A percentile compares a stretch with the other conserved stretches of the same genome.
These are phyloP conservation scores for Erodium trifolium DNA, from an alignment of 441 rosid species.

Conservation along the genomic window DNA sequence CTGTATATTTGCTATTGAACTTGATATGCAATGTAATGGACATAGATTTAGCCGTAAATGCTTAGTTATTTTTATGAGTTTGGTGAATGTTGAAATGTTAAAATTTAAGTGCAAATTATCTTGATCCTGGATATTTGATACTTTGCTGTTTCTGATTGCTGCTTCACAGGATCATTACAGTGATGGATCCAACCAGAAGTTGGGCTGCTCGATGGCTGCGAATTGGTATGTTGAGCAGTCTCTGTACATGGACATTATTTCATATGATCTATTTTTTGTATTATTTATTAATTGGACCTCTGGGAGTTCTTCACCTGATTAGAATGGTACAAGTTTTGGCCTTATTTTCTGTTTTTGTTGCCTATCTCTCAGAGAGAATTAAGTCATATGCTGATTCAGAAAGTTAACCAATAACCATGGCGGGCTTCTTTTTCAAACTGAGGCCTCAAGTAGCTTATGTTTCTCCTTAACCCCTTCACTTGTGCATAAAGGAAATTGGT, in stretches of 20 bases:
- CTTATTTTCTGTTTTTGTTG: not conserved
- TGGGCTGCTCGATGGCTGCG: constrained; percentile 95
- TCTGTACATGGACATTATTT: not conserved
- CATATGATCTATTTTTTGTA: not conserved
- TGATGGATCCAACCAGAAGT: constrained; percentile 85
- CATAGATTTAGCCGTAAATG: not conserved
- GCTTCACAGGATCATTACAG: constrained; percentile 55
- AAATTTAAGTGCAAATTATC: not conserved
- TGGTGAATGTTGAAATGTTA: not conserved
- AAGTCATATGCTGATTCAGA: not conserved
- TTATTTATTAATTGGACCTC: not conserved
- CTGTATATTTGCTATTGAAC: not conserved
- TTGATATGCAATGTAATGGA: not conserved
- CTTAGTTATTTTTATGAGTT: not conserved
- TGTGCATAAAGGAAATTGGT: not conserved
- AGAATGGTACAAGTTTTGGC: not conserved
- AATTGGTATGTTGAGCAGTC: constrained; percentile 47
- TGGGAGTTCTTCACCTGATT: not conserved
- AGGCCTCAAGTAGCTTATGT: constrained; percentile 1
- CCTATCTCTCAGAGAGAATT: not conserved
- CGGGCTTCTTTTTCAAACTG: not conserved
- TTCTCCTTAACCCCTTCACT: not conserved
- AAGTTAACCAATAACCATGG: not conserved
- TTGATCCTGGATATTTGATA: not conserved
- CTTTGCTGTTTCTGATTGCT: not conserved